These are phyloP conservation scores for Talaromyces sp. DNA, from an alignment of 2,329 filamentous ascomycete species.

Conservation along the genomic window DNA sequence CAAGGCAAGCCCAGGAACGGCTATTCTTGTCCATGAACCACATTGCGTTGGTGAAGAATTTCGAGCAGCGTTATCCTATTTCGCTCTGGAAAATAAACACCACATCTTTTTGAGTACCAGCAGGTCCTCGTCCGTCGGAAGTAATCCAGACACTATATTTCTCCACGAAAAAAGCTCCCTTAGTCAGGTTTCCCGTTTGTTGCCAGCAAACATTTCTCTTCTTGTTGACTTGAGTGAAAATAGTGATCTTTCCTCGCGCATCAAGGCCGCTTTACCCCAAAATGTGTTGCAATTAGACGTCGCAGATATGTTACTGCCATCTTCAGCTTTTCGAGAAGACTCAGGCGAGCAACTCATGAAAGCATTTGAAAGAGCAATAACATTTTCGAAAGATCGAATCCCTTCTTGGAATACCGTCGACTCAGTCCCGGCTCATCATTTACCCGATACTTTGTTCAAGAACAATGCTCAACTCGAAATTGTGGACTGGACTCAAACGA, in stretches of 20 bases:
- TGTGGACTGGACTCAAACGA: neutral
- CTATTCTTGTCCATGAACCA: neutral
- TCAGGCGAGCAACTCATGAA: neutral
- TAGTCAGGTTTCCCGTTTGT: neutral
- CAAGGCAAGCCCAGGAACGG: neutral
- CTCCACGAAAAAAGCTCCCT: neutral
- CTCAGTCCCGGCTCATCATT: neutral
- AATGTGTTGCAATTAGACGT: neutral
- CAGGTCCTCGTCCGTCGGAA: neutral
- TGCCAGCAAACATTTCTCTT: neutral
- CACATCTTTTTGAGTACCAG: neutral
- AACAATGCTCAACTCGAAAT: slow-evolving; percentile 23
- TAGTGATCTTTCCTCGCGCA: neutral
- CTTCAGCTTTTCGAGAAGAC: neutral
- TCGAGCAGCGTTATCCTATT: neutral
- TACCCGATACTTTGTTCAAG: slow-evolving; percentile 26
- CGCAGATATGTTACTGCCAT: neutral
- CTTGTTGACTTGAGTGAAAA: neutral
- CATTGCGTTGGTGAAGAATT: neutral
- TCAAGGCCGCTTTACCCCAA: neutral
- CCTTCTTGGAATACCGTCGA: neutral
- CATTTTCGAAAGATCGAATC: neutral
- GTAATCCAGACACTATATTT: neutral
- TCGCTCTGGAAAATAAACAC: neutral
- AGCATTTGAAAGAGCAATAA: neutral